phyloP scores from a whole-genome alignment of 805 yeast genomes.

The Starmera dryadoides region DNA sequence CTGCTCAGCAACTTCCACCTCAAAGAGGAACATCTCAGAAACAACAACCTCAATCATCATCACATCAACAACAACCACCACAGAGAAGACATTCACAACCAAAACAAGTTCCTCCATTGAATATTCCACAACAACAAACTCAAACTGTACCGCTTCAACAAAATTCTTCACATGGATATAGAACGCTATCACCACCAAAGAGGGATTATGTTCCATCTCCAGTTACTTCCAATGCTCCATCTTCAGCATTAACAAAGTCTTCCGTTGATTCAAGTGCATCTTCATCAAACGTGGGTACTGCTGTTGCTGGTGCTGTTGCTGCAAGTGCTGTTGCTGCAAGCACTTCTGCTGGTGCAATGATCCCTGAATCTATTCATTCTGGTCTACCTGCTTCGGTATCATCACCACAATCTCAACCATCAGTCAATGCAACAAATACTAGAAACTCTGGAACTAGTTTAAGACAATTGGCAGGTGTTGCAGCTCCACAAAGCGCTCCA shows the following conservation, averaged over 20 bases:
- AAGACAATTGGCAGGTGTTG: background rate
- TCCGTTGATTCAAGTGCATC: too few relatives aligned
- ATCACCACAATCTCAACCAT: background rate
- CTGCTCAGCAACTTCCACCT: background rate
- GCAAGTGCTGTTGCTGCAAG: too few relatives aligned
- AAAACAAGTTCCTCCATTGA: background rate
- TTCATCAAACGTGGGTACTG: too few relatives aligned
- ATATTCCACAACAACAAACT: background rate
- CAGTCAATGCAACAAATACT: background rate
- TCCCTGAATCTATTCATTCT: background rate
- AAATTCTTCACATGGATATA: conserved; percentile 3
- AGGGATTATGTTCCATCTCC: background rate
- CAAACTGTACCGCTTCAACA: background rate
- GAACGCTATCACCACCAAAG: conserved; percentile 4
- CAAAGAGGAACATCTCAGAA: background rate
- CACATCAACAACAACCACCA: background rate
- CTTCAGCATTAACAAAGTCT: background rate
- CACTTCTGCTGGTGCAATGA: background rate
- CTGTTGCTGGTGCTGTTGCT: too few relatives aligned
- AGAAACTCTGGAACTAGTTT: background rate
- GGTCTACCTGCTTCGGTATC: background rate
- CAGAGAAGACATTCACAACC: background rate
- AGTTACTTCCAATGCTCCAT: background rate
- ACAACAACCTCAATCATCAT: background rate
- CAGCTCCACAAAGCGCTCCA: background rate